Conservation (phyloP, 2,329 filamentous ascomycete genomes). For the Knoxdaviesia proteae region DNA sequence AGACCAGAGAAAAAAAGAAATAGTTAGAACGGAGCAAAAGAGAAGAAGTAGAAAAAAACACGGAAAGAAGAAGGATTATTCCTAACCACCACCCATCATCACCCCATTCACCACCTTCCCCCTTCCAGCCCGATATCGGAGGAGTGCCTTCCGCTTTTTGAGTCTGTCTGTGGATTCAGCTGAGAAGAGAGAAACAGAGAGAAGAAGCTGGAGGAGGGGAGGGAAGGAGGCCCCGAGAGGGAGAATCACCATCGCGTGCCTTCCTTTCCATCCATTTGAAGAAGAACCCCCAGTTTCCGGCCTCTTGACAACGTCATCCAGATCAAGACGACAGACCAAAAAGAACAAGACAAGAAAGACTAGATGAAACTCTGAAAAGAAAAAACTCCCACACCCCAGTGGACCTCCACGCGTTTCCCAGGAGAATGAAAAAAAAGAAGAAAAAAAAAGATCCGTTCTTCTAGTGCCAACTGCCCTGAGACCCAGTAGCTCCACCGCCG, state of each 20-base stretch:
- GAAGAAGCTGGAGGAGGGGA: too few species aligned
- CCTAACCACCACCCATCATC: not conserved
- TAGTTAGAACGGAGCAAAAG: not conserved
- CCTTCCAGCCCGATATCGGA: not conserved
- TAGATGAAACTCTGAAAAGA: not conserved
- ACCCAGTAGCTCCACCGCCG: conserved; percentile 7
- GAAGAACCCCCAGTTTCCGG: not conserved
- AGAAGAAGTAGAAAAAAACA: not conserved
- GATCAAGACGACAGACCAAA: not conserved
- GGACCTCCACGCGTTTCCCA: not conserved
- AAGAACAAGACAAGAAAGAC: not conserved
- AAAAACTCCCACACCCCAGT: not conserved
- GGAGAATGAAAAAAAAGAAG: conserved; percentile 3
- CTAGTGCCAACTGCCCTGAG: conserved; percentile 50
- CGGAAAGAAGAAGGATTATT: not conserved
- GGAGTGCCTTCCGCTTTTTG: too few species aligned
- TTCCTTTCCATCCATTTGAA: too few species aligned
- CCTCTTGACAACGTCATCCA: not conserved
- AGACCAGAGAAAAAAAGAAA: conserved; percentile 1
- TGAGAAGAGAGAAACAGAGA: too few species aligned
- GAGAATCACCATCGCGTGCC: too few species aligned
- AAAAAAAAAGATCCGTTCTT: conserved; percentile 2
- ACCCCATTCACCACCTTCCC: not conserved
- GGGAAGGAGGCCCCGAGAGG: too few species aligned
- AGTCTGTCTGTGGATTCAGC: too few species aligned